Conservation (phyloP, 1,284 basidiomycete genomes). For the Retiboletus fuscus region DNA sequence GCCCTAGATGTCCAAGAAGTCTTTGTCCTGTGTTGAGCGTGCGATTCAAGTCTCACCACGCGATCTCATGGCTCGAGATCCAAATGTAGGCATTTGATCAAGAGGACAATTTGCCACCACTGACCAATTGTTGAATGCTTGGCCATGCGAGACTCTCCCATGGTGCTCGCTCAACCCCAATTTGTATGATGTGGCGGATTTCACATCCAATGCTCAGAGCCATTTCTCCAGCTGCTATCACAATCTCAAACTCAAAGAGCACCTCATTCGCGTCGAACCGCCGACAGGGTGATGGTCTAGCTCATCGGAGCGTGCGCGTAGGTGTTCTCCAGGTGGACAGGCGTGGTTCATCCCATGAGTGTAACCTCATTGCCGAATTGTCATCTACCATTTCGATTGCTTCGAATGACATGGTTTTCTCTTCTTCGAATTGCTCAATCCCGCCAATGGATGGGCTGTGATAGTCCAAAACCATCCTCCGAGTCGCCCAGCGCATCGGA, state of each 20-base stretch:
- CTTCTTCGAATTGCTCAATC: too few relatives aligned
- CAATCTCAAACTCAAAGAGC: conserved; percentile 29
- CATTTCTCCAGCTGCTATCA: conserved; percentile 29
- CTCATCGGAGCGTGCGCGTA: conserved; percentile 67
- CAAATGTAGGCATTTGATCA: conserved; percentile 43
- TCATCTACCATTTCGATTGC: background rate
- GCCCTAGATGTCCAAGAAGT: conserved; percentile 57
- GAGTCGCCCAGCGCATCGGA: too few relatives aligned
- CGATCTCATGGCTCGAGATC: conserved; percentile 43
- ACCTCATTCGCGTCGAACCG: too few relatives aligned
- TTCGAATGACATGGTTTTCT: too few relatives aligned
- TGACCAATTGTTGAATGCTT: conserved; percentile 14
- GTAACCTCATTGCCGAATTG: background rate
- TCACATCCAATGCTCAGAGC: conserved; percentile 10
- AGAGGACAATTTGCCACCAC: conserved; percentile 1
- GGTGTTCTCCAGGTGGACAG: conserved; percentile 48
- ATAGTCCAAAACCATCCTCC: too few relatives aligned
- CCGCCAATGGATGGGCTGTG: too few relatives aligned
- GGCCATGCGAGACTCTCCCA: conserved; percentile 36
- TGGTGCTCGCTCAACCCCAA: conserved; percentile 10
- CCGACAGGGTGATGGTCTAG: too few relatives aligned
- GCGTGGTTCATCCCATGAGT: conserved; percentile 37
- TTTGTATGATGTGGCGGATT: conserved; percentile 17
- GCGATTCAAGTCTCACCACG: conserved; percentile 16
- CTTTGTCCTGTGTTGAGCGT: conserved; percentile 2